phyloP scores from a whole-genome alignment of 108 stramenopile genomes.

The Cyclostephanos tholiformis region DNA sequence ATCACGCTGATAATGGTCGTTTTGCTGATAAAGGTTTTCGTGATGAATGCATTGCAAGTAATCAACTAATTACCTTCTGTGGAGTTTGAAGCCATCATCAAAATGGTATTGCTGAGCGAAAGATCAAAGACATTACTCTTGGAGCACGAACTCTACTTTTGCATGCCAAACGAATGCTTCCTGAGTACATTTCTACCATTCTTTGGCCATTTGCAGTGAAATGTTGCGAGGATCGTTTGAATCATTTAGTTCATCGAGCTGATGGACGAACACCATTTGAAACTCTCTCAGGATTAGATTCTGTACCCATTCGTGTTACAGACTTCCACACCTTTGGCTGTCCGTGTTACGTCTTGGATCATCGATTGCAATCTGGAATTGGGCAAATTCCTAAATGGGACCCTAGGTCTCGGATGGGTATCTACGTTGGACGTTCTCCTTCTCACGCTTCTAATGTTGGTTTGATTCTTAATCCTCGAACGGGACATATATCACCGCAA shows the following conservation, averaged over 20 bases:
- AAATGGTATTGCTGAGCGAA: too few species aligned
- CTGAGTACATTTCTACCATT: constrained; percentile 20
- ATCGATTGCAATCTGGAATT: constrained; percentile 12
- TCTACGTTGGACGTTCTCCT: constrained; percentile 35
- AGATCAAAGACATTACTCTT: constrained; percentile 19
- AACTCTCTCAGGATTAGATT: neutral
- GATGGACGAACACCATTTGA: constrained; percentile 1
- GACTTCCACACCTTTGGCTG: constrained; percentile 28
- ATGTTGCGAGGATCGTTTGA: constrained; percentile 35
- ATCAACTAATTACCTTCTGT: constrained; percentile 26
- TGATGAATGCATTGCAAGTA: neutral
- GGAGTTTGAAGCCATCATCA: constrained; percentile 21
- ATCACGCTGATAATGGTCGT: constrained; percentile 48
- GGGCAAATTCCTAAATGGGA: constrained; percentile 38
- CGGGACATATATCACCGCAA: constrained; percentile 33
- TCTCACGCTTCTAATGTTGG: constrained; percentile 30
- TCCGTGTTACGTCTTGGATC: constrained; percentile 27
- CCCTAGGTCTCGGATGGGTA: constrained; percentile 20
- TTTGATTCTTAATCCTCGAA: constrained; percentile 36
- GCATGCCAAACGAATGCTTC: constrained; percentile 20
- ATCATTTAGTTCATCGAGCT: constrained; percentile 35
- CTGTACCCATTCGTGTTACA: constrained; percentile 1
- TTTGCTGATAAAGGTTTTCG: too few species aligned
- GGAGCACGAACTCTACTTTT: constrained; percentile 17
- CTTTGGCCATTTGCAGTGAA: constrained; percentile 50